phyloP scores from a whole-genome alignment of 805 yeast genomes.

The Kurtzmaniella cleridarum region DNA sequence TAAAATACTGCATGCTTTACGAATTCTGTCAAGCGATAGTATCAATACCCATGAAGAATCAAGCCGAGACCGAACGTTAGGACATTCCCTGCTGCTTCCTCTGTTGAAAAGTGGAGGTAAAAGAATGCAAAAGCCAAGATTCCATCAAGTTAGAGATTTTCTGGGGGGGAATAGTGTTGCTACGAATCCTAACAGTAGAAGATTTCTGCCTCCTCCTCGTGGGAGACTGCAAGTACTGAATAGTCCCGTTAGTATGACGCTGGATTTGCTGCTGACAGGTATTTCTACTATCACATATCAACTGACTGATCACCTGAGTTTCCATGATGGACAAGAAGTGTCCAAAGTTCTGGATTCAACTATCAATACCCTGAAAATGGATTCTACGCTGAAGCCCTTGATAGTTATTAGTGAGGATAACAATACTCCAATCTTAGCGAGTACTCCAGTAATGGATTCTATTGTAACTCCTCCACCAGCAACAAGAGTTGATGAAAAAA shows the following conservation, averaged over 20 bases:
- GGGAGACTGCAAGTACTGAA: conserved; percentile 7
- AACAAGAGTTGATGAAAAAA: background rate
- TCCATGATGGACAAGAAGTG: conserved; percentile 4
- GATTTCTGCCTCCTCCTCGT: too few species aligned
- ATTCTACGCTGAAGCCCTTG: conserved; percentile 9
- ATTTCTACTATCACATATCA: conserved; percentile 23
- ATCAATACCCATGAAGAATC: conserved; percentile 10
- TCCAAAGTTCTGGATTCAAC: background rate
- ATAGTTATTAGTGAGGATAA: conserved; percentile 14
- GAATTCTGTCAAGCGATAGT: conserved; percentile 22
- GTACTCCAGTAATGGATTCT: conserved; percentile 1
- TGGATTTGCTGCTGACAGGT: conserved; percentile 24
- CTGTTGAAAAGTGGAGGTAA: too few species aligned
- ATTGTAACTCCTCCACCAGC: conserved; percentile 1
- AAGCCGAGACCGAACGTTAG: conserved; percentile 7
- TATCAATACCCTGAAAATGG: conserved; percentile 3
- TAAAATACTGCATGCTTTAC: conserved; percentile 40
- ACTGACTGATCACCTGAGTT: conserved; percentile 25
- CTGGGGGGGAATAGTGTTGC: background rate
- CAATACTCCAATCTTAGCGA: conserved; percentile 6
- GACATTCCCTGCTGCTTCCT: conserved; percentile 12
- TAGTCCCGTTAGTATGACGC: conserved; percentile 23
- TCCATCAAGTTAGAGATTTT: background rate
- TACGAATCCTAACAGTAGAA: too few species aligned
- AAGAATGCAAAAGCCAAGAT: conserved; percentile 1